A percentile compares a stretch with the other conserved stretches of the same genome.
phyloP scores from a whole-genome alignment of 805 yeast genomes.

The Monosporozyma yasuniensis region DNA sequence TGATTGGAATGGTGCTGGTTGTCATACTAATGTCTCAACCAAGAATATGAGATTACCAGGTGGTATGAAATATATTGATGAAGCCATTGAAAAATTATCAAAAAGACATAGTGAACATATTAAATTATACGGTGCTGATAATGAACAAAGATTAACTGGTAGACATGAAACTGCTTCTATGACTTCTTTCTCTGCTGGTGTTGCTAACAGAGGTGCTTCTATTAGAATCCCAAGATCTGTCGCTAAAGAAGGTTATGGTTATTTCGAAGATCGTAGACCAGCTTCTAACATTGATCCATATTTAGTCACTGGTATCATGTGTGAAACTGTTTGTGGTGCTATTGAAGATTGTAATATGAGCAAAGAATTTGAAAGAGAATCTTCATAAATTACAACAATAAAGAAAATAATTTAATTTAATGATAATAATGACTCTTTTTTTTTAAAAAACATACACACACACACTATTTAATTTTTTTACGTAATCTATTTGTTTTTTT shows the following conservation, averaged over 20 bases:
- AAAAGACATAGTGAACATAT: slow-evolving; percentile 96
- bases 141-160: slow-evolving; percentile 92
- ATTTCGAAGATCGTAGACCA: slow-evolving; percentile 99
- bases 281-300: slow-evolving; percentile 99
- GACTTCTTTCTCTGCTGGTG: slow-evolving; percentile 89
- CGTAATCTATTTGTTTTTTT: too few species aligned
- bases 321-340: slow-evolving; percentile 92
- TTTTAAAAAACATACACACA: too few species aligned
- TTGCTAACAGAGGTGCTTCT: slow-evolving; percentile 99
- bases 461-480: too few species aligned
- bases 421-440: neutral
- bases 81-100: slow-evolving; percentile 85
- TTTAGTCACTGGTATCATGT: slow-evolving; percentile 96
- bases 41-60: slow-evolving; percentile 85
- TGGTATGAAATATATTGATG: slow-evolving; percentile 91
- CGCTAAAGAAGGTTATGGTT: slow-evolving; percentile 95
- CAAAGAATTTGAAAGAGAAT: slow-evolving; percentile 78
- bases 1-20: slow-evolving; percentile 99
- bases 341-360: slow-evolving; percentile 93
- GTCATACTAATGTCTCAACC: slow-evolving; percentile 98
- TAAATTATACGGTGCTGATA: slow-evolving; percentile 89
- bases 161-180: slow-evolving; percentile 97
- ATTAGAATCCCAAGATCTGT: slow-evolving; percentile 98
- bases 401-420: too few species aligned
- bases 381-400: too few species aligned